A percentile compares a stretch with the other conserved stretches of the same genome.
Evolutionary conservation across 148 eudicot species (phyloP).

Genomic region (Drosera capensis): DNA sequence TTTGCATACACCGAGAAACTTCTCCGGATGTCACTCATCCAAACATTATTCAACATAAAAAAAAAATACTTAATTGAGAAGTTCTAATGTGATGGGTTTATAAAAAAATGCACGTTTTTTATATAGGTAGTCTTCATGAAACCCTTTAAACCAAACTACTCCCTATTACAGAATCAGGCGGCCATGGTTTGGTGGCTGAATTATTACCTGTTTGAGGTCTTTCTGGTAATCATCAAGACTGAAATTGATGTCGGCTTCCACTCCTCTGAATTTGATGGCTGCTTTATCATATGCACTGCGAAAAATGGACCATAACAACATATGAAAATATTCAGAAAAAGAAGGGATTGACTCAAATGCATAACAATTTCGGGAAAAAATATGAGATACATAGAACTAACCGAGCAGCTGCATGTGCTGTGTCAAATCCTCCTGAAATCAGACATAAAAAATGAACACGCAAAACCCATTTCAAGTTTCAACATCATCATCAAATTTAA

Average conservation of each 20-base stretch:
- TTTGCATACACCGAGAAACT: no score
- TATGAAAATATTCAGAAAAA: conserved; percentile 2
- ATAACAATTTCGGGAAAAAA: no score
- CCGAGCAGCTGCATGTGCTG: conserved; percentile 99
- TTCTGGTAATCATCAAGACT: conserved; percentile 69
- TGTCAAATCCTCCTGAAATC: conserved; percentile 93
- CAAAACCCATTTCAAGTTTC: conserved; percentile 8
- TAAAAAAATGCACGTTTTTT: no score
- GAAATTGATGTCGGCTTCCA: conserved; percentile 93
- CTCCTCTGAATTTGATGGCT: conserved; percentile 91
- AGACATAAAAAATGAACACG: not conserved
- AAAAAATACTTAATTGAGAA: no score
- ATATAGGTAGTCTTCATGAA: no score
- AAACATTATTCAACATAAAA: no score
- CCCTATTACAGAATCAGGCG: no score
- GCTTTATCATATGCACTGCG: conserved; percentile 95
- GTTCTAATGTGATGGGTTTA: no score
- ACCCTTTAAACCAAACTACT: no score
- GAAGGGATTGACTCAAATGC: no score
- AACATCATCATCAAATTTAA: not conserved
- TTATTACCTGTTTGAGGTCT: conserved; percentile 69
- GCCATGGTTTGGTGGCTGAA: not conserved
- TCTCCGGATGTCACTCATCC: no score
- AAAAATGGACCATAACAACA: not conserved
- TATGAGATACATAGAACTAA: conserved; percentile 10